Evolutionary conservation across 768 basidiomycete genomes (phyloP), one percentile per base, ranked within the genome.

Genomic region (Hygrophorus pudorinus): DNA sequence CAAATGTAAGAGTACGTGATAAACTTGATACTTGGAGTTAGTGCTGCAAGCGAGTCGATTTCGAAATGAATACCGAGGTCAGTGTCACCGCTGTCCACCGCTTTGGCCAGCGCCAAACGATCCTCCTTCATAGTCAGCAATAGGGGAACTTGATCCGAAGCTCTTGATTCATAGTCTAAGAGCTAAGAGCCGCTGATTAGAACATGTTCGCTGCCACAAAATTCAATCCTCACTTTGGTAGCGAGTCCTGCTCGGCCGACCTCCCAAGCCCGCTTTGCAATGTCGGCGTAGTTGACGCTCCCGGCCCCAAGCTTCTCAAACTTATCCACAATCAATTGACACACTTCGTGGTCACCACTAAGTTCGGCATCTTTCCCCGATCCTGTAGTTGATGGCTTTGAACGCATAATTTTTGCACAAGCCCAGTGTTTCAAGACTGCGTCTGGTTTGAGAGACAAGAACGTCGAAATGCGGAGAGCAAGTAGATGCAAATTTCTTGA

Each of bases 391-490:
- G 76, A 68, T 0, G 82, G 68, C 48, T 78, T 78, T 9, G 88
- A 80, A 12, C 75, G 77, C 38, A 78, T 60, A 46, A 99, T 96
- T 62, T 96, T 94, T 1, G 89, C 84, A 47, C 80, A 81, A 1
- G 96, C 96, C 96, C 96, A 99, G 57, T 98, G 94, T 50, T 82
- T 87, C 33, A 99, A 67, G 1, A 98, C 91, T 0, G 78, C 74
- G 50, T 92, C 85, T 1, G 91, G 85, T 41, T 86, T 84, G 36
- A 98, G 69, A 12, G 76, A 74, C 24, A 98, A 73, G 63, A 81
- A 91, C 1, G 78, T 72, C 2, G 93, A 92, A 50, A 98, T 81
- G 18, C 92, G 81, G 13, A 98, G 77, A 6, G 94, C 91, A 36
- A 98, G 80, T 1, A 97, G 76, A 56, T 99, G 93, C 48, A 91